Base-by-base conservation (phyloP, 305 asterid species). In the Euphrasia arctica region DNA sequence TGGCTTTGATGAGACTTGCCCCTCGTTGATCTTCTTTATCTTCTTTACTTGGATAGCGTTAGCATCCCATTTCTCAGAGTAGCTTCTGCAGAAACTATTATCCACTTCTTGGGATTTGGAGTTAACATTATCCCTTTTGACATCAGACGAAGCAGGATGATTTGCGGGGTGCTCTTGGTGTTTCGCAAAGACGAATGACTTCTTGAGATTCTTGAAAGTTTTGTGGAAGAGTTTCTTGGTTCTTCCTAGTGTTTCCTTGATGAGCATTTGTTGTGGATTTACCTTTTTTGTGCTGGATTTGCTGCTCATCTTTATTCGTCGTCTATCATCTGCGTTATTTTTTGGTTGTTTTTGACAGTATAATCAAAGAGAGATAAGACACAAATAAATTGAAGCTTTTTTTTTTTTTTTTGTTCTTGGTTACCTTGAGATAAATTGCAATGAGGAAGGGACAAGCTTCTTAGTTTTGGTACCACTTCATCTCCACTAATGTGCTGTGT, bases 251-350 rank as follows among this genome's bases (percentile, higher is more conserved):
- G 86, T 68, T 77, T 74, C 71, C 71, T 76, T 78, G 47, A 79
- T 66, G 32, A 80, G 69, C 74, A 73, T 78, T 71, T 79, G 72
- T 70, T 79, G 72, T 43, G 83, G 77, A 67, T 71, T 83, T 62
- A 29, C 45, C 4, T 68, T 59, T 62, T 65, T 75, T 29, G 68
- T 73, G 73, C 51, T 66, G 15, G 61, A 59, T 54, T 61, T 66
- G 67, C 77, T 77, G 66, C 68, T 68, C 76, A 74, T 66, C 67
- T 55, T 68, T 66, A 22, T 13, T 60, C 15, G 70, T 60, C 63
- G 22, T 18, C 22, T 57, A 66, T 64, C 72, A 60, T 54, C 43
- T 39, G 11, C 43, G 5, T 7, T 7, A 7, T 36, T 7, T 48
- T 48, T 50, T 12, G 13, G 41, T 0, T 34, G 39, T 50, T 54